Conservation (phyloP, 192 early-diverging fungal genomes). For the Paraglomus brasilianum region DNA sequence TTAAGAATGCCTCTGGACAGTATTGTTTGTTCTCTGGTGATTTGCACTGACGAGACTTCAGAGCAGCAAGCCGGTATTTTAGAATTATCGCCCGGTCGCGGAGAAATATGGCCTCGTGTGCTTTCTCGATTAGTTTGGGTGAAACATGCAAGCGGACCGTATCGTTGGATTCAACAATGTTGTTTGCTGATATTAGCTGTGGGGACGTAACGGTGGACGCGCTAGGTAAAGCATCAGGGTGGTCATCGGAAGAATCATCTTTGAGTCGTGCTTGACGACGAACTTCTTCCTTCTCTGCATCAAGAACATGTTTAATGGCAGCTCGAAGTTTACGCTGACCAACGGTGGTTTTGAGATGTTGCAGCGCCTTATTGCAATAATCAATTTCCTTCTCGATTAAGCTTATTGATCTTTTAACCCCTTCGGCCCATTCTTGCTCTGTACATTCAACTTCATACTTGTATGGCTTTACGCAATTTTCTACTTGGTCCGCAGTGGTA, state of each 20-base stretch:
- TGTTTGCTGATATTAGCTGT: slow-evolving; percentile 19
- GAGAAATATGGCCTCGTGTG: slow-evolving; percentile 75
- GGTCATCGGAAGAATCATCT: neutral
- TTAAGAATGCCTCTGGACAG: slow-evolving; percentile 93
- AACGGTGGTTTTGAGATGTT: slow-evolving; percentile 69
- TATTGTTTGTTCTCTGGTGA: slow-evolving; percentile 81
- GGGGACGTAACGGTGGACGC: neutral
- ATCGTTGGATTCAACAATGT: slow-evolving; percentile 37
- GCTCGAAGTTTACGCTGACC: slow-evolving; percentile 80
- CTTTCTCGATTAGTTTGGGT: slow-evolving; percentile 73
- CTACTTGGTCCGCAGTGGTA: slow-evolving; percentile 92
- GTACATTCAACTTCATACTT: slow-evolving; percentile 96
- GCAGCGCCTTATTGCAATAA: slow-evolving; percentile 66
- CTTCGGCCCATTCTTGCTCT: slow-evolving; percentile 91
- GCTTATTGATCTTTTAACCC: slow-evolving; percentile 71
- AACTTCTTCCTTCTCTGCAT: slow-evolving; percentile 61
- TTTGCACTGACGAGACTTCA: slow-evolving; percentile 80
- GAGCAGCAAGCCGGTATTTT: slow-evolving; percentile 75
- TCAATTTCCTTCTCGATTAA: slow-evolving; percentile 82
- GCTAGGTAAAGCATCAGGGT: too few relatives aligned
- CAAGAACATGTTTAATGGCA: slow-evolving; percentile 78
- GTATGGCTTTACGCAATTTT: slow-evolving; percentile 98
- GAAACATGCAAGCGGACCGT: slow-evolving; percentile 67
- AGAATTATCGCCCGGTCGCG: slow-evolving; percentile 76
- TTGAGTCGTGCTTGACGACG: neutral